A percentile compares a stretch with the other conserved stretches of the same genome.
Evolutionary conservation across 2,329 filamentous ascomycete species (phyloP).

Genomic region (Aspergillus udagawae): DNA sequence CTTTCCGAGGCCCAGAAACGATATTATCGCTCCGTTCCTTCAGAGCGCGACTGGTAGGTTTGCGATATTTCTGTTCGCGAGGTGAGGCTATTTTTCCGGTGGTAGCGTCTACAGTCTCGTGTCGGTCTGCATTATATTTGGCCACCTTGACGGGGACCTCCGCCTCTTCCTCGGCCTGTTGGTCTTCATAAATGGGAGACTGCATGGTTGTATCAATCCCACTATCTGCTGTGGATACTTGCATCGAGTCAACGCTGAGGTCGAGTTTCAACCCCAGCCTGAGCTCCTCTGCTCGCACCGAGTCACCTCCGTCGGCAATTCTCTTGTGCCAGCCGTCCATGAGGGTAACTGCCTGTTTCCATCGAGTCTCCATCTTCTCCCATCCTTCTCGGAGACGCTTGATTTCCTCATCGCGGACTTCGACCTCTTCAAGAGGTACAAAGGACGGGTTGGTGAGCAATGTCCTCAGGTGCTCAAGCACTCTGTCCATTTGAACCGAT

Average conservation of each 20-base stretch:
- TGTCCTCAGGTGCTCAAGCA: slow-evolving; percentile 75
- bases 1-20: slow-evolving; percentile 31
- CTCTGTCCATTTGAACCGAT: slow-evolving; percentile 66
- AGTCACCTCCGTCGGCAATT: slow-evolving; percentile 52
- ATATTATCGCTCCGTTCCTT: slow-evolving; percentile 37
- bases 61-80: slow-evolving; percentile 9
- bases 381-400: slow-evolving; percentile 75
- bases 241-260: slow-evolving; percentile 26
- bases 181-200: slow-evolving; percentile 31
- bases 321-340: slow-evolving; percentile 89
- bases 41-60: slow-evolving; percentile 26
- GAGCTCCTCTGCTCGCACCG: slow-evolving; percentile 41
- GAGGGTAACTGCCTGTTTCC: slow-evolving; percentile 83
- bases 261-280: slow-evolving; percentile 42
- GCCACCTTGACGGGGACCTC: not conserved
- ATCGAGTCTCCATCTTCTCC: slow-evolving; percentile 88
- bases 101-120: not conserved
- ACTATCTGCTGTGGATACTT: slow-evolving; percentile 15
- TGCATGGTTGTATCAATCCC: slow-evolving; percentile 21
- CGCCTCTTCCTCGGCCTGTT: slow-evolving; percentile 16
- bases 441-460: slow-evolving; percentile 95
- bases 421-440: slow-evolving; percentile 89
- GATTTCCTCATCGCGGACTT: slow-evolving; percentile 90
- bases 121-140: not conserved
- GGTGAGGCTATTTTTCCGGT: not conserved